phyloP scores from a whole-genome alignment of 768 basidiomycete genomes.

The Chalciporus chontae region DNA sequence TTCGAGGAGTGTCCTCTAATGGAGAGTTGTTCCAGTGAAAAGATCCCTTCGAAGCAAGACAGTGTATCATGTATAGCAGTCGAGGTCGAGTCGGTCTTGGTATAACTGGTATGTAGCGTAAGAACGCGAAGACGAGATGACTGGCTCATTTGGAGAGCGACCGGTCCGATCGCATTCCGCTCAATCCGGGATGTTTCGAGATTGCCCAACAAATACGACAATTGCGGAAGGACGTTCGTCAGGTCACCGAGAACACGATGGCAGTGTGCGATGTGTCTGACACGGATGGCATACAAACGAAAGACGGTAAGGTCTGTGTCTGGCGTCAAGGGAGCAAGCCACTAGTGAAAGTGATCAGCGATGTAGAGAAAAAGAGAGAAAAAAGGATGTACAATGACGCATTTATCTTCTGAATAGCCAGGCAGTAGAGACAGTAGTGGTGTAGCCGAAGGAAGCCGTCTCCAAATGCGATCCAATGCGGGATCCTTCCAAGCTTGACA shows the following conservation, averaged over 20 bases:
- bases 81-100: slow-evolving; percentile 24
- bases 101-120: slow-evolving; percentile 31
- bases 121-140: slow-evolving; percentile 34
- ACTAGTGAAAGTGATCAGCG: slow-evolving; percentile 6
- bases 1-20: slow-evolving; percentile 37
- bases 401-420: slow-evolving; percentile 9
- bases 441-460: slow-evolving; percentile 35
- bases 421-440: slow-evolving; percentile 40
- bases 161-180: slow-evolving; percentile 10
- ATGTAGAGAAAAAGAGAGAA: neutral
- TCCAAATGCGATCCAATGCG: slow-evolving; percentile 46
- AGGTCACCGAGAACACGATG: slow-evolving; percentile 14
- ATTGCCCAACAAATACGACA: slow-evolving; percentile 6
- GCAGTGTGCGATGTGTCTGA: slow-evolving; percentile 21
- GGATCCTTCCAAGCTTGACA: slow-evolving; percentile 49
- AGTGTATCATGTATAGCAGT: slow-evolving; percentile 19
- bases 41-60: slow-evolving; percentile 22
- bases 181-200: slow-evolving; percentile 23
- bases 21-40: slow-evolving; percentile 33
- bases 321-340: slow-evolving; percentile 4
- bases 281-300: slow-evolving; percentile 21
- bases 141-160: slow-evolving; percentile 25
- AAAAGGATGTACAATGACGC: slow-evolving; percentile 10
- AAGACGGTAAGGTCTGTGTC: slow-evolving; percentile 7
- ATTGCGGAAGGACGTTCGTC: slow-evolving; percentile 1